Base-by-base conservation (phyloP, 352 stramenopile genomes). In the Phytopythium aichiense region DNA sequence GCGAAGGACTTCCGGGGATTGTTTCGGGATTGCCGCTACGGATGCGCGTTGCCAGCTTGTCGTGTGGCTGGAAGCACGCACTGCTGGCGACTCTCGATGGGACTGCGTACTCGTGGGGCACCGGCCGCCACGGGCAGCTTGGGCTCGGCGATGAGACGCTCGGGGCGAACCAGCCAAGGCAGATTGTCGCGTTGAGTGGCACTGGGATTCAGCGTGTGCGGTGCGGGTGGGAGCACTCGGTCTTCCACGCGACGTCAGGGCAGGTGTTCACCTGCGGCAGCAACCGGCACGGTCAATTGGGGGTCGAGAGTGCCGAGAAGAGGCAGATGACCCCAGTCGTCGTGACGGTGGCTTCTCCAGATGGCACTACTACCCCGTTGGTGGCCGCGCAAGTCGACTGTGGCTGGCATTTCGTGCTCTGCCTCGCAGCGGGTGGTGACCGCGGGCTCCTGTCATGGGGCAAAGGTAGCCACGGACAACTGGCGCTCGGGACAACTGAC, bases 51-150 rank as follows among this genome's bases (percentile, higher is more conserved):
- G n/a, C 64, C 30, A 89, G 79, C 45, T 56, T 95, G 45, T 72
- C 86, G 0, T 92, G 86, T 65, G 84, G 86, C 7, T 95, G 86
- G 86, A 95, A 95, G 37, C 86, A 95, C 65, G 89, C 79, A 12
- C 67, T 95, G 50, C 51, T 95, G 0, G 69, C 67, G 8, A 79
- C 81, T 16, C 60, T 56, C 48, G 66, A 76, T 37, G 78, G 81
- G 1, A 60, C 74, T 1, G 79, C 83, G 1, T 91, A 80, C 49
- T 60, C 84, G n/a, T 93, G 83, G 84, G 86, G 86, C 25, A 76
- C 57, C 56, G 86, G 86, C 16, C 81, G 84, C 11, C 79, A 90
- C 56, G 86, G 86, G 4, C 80, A 95, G 37, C 76, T 95, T 2
- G 84, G 74, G 51, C 67, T 93, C 0, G 84, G 86, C n/a, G 50